Evolutionary conservation across 2,329 filamentous ascomycete species (phyloP), one percentile per base, ranked within the genome.

Genomic region (Ilyonectria robusta): DNA sequence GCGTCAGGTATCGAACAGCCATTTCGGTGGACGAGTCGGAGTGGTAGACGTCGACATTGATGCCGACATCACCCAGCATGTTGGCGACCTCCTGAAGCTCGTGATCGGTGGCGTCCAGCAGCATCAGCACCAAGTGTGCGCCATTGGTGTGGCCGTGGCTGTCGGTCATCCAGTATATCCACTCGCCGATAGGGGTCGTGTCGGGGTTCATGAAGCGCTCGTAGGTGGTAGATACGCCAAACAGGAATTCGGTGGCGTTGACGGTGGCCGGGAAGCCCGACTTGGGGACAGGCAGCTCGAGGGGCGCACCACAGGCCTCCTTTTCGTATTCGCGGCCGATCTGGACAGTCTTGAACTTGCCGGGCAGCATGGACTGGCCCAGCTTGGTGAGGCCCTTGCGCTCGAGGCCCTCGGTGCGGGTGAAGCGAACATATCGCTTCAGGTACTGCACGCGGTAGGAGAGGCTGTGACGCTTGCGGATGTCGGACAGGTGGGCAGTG

Each of bases 121-220:
- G 82, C 72, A 88, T 81, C 6, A 89, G 79, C 11, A 89, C 76
- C 62, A 89, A 79, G 75, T 88, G 88, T 50, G 83, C 87, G 19
- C 87, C 87, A 69, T 89, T 89, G 35, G 86, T 87, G 59, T 82
- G 79, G 50, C 87, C 87, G 54, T 83, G 82, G 65, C 85, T 84
- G 73, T 89, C 85, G 3, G 87, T 89, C 66, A 89, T 81, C 87
- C 87, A 89, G 77, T 86, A 88, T 6, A 85, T 83, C 88, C 88
- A 89, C 75, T 89, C 87, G 68, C 86, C 85, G 57, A 89, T 84
- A 0, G 87, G 85, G 59, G 81, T 85, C 2, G 84, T 88, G 60
- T 82, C 81, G 1, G 83, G 79, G 68, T 87, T 84, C 73, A 80
- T 86, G 71, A 89, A 85, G 63, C 87, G 81, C 70, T 84, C 81